phyloP scores from a whole-genome alignment of 352 stramenopile genomes.

The Phytophthora hibernalis region DNA sequence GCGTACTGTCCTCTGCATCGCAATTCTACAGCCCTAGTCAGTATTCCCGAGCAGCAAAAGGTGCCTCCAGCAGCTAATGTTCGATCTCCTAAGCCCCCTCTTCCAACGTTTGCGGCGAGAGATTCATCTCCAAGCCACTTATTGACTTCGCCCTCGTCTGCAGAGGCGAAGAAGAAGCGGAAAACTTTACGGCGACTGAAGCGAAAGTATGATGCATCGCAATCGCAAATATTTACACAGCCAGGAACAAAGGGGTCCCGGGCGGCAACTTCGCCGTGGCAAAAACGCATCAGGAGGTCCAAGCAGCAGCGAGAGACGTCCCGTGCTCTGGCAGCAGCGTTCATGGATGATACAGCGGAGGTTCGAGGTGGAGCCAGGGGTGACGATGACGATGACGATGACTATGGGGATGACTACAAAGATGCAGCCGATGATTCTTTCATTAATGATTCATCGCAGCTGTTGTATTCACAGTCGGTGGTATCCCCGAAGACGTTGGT shows the following conservation, averaged over 20 bases:
- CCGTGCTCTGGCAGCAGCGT: conserved; percentile 49
- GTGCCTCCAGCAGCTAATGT: background rate
- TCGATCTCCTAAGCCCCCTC: conserved; percentile 12
- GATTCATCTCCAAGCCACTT: conserved; percentile 59
- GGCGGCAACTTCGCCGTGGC: conserved; percentile 51
- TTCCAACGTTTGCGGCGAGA: conserved; percentile 25
- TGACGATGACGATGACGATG: conserved; percentile 71
- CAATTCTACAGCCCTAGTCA: conserved; percentile 36
- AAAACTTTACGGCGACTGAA: conserved; percentile 76
- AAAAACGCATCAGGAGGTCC: conserved; percentile 67
- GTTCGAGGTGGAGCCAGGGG: conserved; percentile 57
- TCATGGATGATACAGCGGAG: conserved; percentile 76
- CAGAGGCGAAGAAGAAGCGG: conserved; percentile 60
- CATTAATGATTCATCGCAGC: conserved; percentile 85
- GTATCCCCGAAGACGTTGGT: conserved; percentile 31
- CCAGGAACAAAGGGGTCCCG: conserved; percentile 19
- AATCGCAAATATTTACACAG: conserved; percentile 41
- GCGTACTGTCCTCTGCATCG: conserved; percentile 73
- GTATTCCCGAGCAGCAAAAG: conserved; percentile 14
- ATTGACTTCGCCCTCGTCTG: conserved; percentile 51
- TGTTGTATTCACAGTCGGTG: conserved; percentile 73
- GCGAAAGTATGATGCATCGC: conserved; percentile 70
- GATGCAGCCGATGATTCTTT: conserved; percentile 72
- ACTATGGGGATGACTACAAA: conserved; percentile 64
- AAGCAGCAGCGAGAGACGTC: conserved; percentile 49